Evolutionary conservation across 2,329 filamentous ascomycete species (phyloP).

Genomic region (Colletotrichum zoysiae): DNA sequence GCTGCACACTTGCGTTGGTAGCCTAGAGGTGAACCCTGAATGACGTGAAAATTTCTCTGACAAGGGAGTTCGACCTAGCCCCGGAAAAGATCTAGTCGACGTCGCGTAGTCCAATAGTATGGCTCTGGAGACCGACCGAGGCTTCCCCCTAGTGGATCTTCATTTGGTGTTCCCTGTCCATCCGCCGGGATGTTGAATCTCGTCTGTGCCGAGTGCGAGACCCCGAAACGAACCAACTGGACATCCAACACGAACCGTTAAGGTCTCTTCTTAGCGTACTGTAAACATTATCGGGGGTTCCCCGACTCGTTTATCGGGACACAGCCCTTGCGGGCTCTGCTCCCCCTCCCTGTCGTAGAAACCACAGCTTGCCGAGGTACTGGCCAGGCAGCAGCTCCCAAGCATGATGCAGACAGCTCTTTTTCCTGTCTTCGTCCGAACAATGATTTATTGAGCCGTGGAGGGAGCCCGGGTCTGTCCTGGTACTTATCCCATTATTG

Average conservation of each 20-base stretch:
- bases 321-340: neutral
- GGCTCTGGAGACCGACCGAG: neutral
- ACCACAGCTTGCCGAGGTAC: neutral
- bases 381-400: neutral
- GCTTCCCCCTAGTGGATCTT: slow-evolving; percentile 2
- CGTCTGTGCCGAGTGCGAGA: neutral
- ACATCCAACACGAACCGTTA: neutral
- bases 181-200: neutral
- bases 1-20: neutral
- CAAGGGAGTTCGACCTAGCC: slow-evolving; percentile 1
- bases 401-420: neutral
- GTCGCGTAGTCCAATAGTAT: neutral
- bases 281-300: neutral
- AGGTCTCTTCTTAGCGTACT: too few species aligned
- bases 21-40: too few species aligned
- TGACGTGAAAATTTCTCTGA: slow-evolving; percentile 9
- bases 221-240: neutral
- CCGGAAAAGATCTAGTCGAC: neutral
- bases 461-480: neutral
- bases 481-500: slow-evolving; percentile 4
- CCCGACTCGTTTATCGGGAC: neutral
- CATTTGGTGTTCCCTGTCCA: slow-evolving; percentile 1
- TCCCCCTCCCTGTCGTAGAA: too few species aligned
- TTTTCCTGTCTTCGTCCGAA: neutral
- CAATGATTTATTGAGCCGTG: neutral